Evolutionary conservation across 768 basidiomycete genomes (phyloP).

Genomic region (Suillus subalutaceus): DNA sequence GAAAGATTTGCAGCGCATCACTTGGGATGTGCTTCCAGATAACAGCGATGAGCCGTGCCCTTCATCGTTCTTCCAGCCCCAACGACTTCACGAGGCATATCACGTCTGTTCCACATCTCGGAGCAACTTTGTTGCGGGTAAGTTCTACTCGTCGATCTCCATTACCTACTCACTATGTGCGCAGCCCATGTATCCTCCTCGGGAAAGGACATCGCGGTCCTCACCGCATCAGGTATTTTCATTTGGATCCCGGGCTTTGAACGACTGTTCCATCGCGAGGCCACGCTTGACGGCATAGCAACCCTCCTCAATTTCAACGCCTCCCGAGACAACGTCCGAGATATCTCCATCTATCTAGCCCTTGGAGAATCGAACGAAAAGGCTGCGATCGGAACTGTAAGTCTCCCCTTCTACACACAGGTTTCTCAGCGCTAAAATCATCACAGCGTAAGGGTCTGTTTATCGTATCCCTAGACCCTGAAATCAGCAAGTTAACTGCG

Average conservation of each 20-base stretch:
- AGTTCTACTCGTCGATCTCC: slow-evolving; percentile 2
- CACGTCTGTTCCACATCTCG: slow-evolving; percentile 10
- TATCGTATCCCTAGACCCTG: slow-evolving; percentile 27
- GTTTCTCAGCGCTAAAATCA: not conserved
- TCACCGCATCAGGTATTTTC: slow-evolving; percentile 26
- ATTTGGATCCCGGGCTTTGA: slow-evolving; percentile 33
- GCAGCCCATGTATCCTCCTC: slow-evolving; percentile 50
- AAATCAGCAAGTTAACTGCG: slow-evolving; percentile 24
- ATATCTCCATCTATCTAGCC: slow-evolving; percentile 50
- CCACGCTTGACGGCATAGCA: slow-evolving; percentile 44
- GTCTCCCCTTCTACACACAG: slow-evolving; percentile 15
- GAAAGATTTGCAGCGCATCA: slow-evolving; percentile 35
- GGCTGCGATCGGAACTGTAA: slow-evolving; percentile 52
- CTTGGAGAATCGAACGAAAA: slow-evolving; percentile 42
- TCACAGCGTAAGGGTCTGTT: slow-evolving; percentile 27
- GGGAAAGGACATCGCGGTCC: slow-evolving; percentile 41
- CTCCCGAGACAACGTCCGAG: slow-evolving; percentile 6
- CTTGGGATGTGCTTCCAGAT: slow-evolving; percentile 35
- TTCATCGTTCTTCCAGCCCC: slow-evolving; percentile 23
- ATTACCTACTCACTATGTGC: slow-evolving; percentile 7
- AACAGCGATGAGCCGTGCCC: slow-evolving; percentile 7
- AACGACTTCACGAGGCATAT: slow-evolving; percentile 19
- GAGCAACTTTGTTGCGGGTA: slow-evolving; percentile 32
- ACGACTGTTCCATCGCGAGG: slow-evolving; percentile 31
- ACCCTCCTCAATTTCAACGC: slow-evolving; percentile 28